A percentile compares a stretch with the other conserved stretches of the same genome.
These are phyloP conservation scores for Eucalyptus paniculata DNA, from an alignment of 345 rosid species.

Conservation along the genomic window DNA sequence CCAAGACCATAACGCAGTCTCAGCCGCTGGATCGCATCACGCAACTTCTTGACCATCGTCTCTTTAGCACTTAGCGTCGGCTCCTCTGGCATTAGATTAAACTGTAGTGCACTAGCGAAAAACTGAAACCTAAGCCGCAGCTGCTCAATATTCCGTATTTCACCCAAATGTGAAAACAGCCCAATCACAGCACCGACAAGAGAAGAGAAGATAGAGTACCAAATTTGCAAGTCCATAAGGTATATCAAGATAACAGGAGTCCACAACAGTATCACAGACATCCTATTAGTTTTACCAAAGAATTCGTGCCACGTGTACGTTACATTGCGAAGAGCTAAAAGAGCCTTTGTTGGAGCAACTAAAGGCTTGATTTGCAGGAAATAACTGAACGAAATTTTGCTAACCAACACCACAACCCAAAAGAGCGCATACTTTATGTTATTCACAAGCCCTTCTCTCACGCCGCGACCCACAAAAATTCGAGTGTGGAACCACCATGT, in stretches of 20 bases:
- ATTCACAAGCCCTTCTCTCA: constrained; percentile 78
- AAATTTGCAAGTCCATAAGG: constrained; percentile 78
- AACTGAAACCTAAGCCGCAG: constrained; percentile 88
- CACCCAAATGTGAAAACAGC: constrained; percentile 81
- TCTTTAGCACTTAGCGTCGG: constrained; percentile 26
- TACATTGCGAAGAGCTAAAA: constrained; percentile 11
- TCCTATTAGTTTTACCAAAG: constrained; percentile 48
- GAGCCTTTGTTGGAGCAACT: constrained; percentile 53
- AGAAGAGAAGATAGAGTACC: constrained; percentile 78
- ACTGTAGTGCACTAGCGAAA: constrained; percentile 86
- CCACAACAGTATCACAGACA: constrained; percentile 57
- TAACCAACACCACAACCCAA: constrained; percentile 47
- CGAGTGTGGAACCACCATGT: constrained; percentile 92
- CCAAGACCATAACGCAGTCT: constrained; percentile 85
- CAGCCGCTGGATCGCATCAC: constrained; percentile 67
- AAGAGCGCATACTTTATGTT: constrained; percentile 68
- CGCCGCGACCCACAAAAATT: constrained; percentile 76
- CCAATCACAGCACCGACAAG: constrained; percentile 57
- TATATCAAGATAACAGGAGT: constrained; percentile 66
- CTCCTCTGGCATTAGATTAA: constrained; percentile 81
- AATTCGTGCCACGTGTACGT: constrained; percentile 61
- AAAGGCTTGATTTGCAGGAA: constrained; percentile 72
- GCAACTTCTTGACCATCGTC: constrained; percentile 60
- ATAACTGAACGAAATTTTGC: constrained; percentile 76
- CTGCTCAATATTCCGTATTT: constrained; percentile 76